Evolutionary conservation across 306 rosid genomes (phyloP), one percentile per base, ranked within the genome.

Genomic region (Arachis hypogaea): DNA sequence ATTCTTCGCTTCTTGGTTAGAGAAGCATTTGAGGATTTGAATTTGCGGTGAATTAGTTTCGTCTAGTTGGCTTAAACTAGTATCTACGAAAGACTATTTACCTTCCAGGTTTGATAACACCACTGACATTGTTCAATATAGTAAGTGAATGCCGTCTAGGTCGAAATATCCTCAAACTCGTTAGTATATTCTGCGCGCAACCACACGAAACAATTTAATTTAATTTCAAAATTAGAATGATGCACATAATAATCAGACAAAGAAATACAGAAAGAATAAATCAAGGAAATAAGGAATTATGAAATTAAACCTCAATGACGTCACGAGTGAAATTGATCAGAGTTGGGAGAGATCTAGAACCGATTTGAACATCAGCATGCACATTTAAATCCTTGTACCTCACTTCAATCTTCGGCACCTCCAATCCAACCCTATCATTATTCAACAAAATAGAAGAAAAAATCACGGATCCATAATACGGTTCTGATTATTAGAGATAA

Each of bases 311-410:
- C 96, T 93, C 98, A 12, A 87, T 0, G 10, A 5, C 77, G 22
- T 90, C 81, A 3, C 92, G 85, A 54, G 74, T 14, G 77, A 14
- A 78, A 62, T 92, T 92, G n/a, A 84, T 44, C 56, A 92, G 64
- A 36, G 98, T 92, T n/a, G 98, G 98, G 42, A 92, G 77, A 56
- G 94, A 86, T 88, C 98, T 74, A 22, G 89, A 80, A 65, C 93
- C 98, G 36, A 81, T 71, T 75, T 84, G 89, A 61, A 92, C 89
- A 38, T 89, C 18, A 0, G 96, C 96, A 50, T 5, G 73, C 2
- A 92, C 71, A 4, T 59, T 92, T 80, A 92, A 79, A 70, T 90
- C 78, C 59, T 76, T 75, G 69, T 43, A 92, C 49, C 88, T 82
- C 12, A 92, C 86, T 80, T 92, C 98, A 58, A 92, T 62, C 8